Base-by-base conservation (phyloP, 768 basidiomycete genomes). In the Pilatotrama ljubarskyi region DNA sequence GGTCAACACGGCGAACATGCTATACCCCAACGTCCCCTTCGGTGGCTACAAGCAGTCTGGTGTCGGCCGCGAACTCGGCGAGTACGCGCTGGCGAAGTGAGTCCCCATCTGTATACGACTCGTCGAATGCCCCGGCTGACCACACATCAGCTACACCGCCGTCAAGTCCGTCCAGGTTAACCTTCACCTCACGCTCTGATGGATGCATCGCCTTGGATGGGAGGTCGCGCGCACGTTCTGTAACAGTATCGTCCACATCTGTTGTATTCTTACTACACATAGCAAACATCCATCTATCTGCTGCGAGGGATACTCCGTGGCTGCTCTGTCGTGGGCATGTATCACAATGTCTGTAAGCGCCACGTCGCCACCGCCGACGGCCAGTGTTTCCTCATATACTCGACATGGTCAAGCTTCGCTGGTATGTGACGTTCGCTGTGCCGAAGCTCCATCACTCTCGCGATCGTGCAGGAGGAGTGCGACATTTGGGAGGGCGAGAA, bases 11-110 rank as follows among this genome's bases (percentile, higher is more conserved):
- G 68, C 72, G 35, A 77, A 78, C 68, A 64, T 67, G 48, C 69
- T 82, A 14, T 76, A 84, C 65, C 69, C 78, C 15, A 72, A 77
- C 53, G 74, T 87, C 42, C 87, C 87, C 8, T 88, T 88, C 68
- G 86, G 87, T 51, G 87, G 88, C 43, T 90, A 78, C 79, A 90
- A 88, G 79, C 84, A 88, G 72, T 84, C 82, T 29, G 88, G 87
- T 56, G 82, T 88, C 59, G 88, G 87, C 13, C 78, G 87, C 57
- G 88, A 89, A 70, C 74, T 85, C 47, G 85, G 87, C 64, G 81
- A 87, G 71, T 85, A 88, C 69, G 87, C 71, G 24, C 51, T 75
- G 43, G 63, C 61, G 32, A 68, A 69, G 73, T 75, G 50, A 55
- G 65, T 66, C 17, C 35, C 11, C 43, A 1, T 38, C 43, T 10